Evolutionary conservation across 164 flowering plant genomes (phyloP).

Genomic region (Liquidambar formosana): DNA sequence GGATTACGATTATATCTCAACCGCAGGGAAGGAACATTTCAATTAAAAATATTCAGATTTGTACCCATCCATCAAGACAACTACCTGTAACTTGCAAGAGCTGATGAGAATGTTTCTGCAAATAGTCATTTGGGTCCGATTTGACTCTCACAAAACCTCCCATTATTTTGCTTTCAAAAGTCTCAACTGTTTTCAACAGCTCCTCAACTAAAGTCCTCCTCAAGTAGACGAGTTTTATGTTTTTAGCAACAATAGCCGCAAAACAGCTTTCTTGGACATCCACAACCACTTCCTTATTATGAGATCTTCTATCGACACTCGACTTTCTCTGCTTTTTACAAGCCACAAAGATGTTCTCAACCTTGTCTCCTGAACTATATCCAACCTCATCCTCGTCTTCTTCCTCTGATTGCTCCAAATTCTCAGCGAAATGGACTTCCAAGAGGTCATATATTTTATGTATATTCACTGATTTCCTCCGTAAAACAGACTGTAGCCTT

Average conservation of each 20-base stretch:
- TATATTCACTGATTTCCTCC: slow-evolving; percentile 44
- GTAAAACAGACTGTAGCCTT: slow-evolving; percentile 39
- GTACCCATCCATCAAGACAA: neutral
- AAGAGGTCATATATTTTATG: slow-evolving; percentile 41
- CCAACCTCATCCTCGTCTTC: slow-evolving; percentile 29
- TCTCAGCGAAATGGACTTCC: slow-evolving; percentile 59
- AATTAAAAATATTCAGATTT: neutral
- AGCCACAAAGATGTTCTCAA: slow-evolving; percentile 4
- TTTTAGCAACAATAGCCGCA: slow-evolving; percentile 56
- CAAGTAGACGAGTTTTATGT: slow-evolving; percentile 66
- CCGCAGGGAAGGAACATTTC: neutral
- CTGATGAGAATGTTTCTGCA: slow-evolving; percentile 40
- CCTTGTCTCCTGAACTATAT: slow-evolving; percentile 30
- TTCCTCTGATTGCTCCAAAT: slow-evolving; percentile 37
- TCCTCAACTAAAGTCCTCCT: slow-evolving; percentile 55
- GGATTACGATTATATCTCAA: neutral
- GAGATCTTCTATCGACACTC: slow-evolving; percentile 12
- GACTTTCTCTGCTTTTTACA: slow-evolving; percentile 25
- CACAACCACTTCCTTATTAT: slow-evolving; percentile 12
- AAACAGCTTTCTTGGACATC: slow-evolving; percentile 34
- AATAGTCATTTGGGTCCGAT: slow-evolving; percentile 45
- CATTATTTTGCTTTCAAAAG: slow-evolving; percentile 52
- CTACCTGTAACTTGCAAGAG: slow-evolving; percentile 71
- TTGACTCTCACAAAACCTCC: slow-evolving; percentile 73
- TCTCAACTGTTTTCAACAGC: slow-evolving; percentile 43